Conservation (phyloP, 202 grass and related monocot genomes). For the Schoenoplectus triqueter region DNA sequence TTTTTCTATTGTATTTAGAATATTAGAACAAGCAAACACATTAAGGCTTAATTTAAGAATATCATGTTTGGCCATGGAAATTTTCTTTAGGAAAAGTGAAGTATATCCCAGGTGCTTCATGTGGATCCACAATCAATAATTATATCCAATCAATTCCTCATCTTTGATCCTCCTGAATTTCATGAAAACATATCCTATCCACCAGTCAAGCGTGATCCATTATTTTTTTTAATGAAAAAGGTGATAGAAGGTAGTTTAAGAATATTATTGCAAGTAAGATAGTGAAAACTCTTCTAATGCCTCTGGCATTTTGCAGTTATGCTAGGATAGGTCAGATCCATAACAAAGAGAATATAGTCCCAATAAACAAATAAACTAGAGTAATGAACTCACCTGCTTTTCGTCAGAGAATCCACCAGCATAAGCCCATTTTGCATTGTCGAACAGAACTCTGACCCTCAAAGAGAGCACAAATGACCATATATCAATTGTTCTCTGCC, state of each 20-base stretch:
- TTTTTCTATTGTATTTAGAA: slow-evolving; percentile 63
- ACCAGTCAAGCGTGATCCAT: neutral
- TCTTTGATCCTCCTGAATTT: slow-evolving; percentile 9
- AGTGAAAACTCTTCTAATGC: neutral
- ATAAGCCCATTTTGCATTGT: slow-evolving; percentile 90
- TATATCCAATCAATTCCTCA: neutral
- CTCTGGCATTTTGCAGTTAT: neutral
- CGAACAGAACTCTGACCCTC: slow-evolving; percentile 65
- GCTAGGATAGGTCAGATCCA: neutral
- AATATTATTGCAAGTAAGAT: slow-evolving; percentile 1
- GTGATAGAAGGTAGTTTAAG: neutral
- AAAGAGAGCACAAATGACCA: slow-evolving; percentile 90
- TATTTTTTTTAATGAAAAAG: neutral
- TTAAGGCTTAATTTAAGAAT: neutral
- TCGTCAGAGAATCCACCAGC: slow-evolving; percentile 78
- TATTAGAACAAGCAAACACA: slow-evolving; percentile 30
- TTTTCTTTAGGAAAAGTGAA: neutral
- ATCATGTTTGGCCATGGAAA: neutral
- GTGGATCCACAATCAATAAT: slow-evolving; percentile 9
- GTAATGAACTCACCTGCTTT: slow-evolving; percentile 58
- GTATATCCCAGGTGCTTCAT: neutral
- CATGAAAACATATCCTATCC: slow-evolving; percentile 13
- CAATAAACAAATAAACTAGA: neutral
- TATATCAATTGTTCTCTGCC: slow-evolving; percentile 78
- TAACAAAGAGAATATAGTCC: neutral